These are phyloP conservation scores for Pseudozyma tsukubaensis DNA, from an alignment of 1,284 basidiomycete species.

Conservation along the genomic window DNA sequence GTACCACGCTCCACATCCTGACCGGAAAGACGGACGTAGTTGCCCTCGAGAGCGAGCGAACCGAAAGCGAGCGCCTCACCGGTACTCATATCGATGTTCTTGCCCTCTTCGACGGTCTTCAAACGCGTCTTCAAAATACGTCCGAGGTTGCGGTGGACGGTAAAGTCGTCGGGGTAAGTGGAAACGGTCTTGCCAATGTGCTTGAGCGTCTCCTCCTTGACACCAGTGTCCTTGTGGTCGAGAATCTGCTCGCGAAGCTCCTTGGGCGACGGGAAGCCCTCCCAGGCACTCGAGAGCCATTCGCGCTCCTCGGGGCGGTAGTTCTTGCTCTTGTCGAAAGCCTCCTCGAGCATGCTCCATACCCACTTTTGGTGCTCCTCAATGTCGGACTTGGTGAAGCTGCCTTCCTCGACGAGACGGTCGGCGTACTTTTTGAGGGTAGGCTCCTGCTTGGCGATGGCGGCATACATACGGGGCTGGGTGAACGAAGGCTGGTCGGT, in stretches of 20 bases:
- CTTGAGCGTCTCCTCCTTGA: constrained; percentile 81
- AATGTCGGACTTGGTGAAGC: constrained; percentile 94
- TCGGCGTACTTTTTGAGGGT: constrained; percentile 92
- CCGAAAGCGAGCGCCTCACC: constrained; percentile 98
- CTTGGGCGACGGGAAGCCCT: constrained; percentile 96
- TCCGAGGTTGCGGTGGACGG: constrained; percentile 89
- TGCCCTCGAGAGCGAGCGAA: constrained; percentile 88
- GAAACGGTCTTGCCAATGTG: constrained; percentile 88
- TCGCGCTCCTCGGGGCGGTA: constrained; percentile 83
- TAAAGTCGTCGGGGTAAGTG: constrained; percentile 83
- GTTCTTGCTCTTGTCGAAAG: constrained; percentile 87
- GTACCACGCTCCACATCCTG: constrained; percentile 99
- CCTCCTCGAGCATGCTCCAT: constrained; percentile 97
- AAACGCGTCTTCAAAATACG: constrained; percentile 89
- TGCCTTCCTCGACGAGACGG: constrained; percentile 88
- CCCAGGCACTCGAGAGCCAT: constrained; percentile 98
- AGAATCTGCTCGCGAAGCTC: constrained; percentile 92
- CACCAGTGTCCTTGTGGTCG: constrained; percentile 87
- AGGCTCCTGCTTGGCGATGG: constrained; percentile 93
- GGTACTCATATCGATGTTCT: constrained; percentile 98
- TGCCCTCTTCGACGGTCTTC: constrained; percentile 89
- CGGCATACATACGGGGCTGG: constrained; percentile 98
- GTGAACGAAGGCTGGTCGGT: constrained; percentile 99
- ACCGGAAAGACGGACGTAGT: constrained; percentile 93
- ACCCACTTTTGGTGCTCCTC: constrained; percentile 99